phyloP scores from a whole-genome alignment of 225 moss, liverwort and hornwort genomes.

The Pseudisothecium myosuroides region DNA sequence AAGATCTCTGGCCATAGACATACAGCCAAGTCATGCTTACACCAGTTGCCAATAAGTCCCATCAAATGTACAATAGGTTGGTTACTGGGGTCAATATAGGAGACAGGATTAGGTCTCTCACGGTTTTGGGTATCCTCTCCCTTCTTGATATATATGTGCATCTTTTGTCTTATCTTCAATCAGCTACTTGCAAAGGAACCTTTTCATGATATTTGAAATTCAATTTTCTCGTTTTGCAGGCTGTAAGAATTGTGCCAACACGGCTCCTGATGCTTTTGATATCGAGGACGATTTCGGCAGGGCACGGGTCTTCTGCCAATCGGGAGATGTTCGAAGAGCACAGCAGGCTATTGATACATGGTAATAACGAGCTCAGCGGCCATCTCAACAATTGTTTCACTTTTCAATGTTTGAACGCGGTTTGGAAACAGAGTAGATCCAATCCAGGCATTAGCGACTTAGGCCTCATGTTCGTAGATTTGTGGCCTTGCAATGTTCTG shows the following conservation, averaged over 20 bases:
- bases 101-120: background rate
- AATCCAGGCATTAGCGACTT: background rate
- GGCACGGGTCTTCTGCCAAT: constrained; percentile 66
- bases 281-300: constrained; percentile 81
- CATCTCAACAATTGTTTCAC: background rate
- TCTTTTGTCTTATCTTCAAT: background rate
- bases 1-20: background rate
- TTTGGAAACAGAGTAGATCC: background rate
- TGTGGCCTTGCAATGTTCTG: background rate
- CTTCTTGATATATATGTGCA: background rate
- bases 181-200: background rate
- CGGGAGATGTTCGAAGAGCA: constrained; percentile 42
- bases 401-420: background rate
- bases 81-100: background rate
- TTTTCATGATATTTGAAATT: background rate
- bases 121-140: background rate
- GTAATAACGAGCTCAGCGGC: constrained; percentile 8
- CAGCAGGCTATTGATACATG: constrained; percentile 84
- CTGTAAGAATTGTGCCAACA: constrained; percentile 91
- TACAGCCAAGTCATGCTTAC: background rate
- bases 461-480: background rate
- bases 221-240: constrained; percentile 21
- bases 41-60: background rate
- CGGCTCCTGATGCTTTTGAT: constrained; percentile 67
- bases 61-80: background rate